A percentile compares a stretch with the other conserved stretches of the same genome.
Evolutionary conservation across 139 green algal genomes (phyloP).

Genomic region (Yamagishiella unicocca): DNA sequence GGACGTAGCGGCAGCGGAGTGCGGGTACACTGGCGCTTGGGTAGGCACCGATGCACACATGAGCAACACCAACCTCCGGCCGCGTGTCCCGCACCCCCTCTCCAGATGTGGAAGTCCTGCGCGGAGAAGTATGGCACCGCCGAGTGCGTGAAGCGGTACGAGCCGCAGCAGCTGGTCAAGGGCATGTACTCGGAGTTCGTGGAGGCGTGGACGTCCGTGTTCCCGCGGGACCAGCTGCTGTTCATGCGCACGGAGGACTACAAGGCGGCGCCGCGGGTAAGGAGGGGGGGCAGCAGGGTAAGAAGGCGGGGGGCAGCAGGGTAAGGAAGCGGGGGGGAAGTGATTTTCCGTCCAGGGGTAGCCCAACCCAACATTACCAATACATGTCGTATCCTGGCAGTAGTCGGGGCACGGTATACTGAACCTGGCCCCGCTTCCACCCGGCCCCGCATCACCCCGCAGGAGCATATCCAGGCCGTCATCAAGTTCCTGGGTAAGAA

Average conservation of each 20-base stretch:
- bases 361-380: no score
- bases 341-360: no score
- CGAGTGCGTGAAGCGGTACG: conserved; percentile 57
- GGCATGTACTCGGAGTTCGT: conserved; percentile 47
- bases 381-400: no score
- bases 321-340: neutral
- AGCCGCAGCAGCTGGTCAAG: conserved; percentile 72
- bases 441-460: neutral
- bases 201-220: conserved; percentile 60
- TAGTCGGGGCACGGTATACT: no score
- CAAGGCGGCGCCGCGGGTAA: conserved; percentile 52
- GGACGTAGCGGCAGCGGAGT: no score
- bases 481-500: conserved; percentile 55
- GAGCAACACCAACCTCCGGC: no score
- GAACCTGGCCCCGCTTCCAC: no score
- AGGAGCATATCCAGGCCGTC: conserved; percentile 61
- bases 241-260: conserved; percentile 72
- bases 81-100: no score
- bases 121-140: neutral
- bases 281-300: neutral
- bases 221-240: conserved; percentile 64
- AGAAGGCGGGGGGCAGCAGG: neutral
- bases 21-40: no score
- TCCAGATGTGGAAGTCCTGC: conserved; percentile 24
- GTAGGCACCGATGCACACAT: no score